Conservation (phyloP, 2,329 filamentous ascomycete species). For the Alternaria ventricosa region DNA sequence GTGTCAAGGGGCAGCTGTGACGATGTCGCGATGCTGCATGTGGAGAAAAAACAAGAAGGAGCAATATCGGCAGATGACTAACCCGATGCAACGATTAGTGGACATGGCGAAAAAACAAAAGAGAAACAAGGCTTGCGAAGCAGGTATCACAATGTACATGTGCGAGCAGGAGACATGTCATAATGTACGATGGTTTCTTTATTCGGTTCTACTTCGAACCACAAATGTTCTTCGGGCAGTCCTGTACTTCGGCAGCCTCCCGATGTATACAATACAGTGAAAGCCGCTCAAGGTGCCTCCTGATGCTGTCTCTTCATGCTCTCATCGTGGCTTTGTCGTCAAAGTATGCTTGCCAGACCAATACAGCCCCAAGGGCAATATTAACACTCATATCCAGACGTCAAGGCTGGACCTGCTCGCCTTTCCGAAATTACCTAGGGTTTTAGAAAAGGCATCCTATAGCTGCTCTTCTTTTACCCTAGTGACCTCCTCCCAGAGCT, state of each 20-base stretch:
- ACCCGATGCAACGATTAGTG: neutral
- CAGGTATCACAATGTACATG: neutral
- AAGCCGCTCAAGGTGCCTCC: neutral
- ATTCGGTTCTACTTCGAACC: neutral
- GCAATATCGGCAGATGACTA: neutral
- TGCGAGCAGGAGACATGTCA: neutral
- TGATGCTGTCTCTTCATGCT: neutral
- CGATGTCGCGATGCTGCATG: neutral
- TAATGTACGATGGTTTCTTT: neutral
- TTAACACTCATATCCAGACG: neutral
- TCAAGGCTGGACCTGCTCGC: neutral
- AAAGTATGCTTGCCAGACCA: neutral
- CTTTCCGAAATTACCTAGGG: conserved; percentile 1
- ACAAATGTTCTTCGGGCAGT: neutral
- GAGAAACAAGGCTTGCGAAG: neutral
- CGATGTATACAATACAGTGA: neutral
- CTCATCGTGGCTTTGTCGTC: neutral
- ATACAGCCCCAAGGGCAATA: neutral
- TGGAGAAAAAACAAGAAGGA: neutral
- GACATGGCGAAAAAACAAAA: neutral
- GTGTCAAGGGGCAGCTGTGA: neutral
- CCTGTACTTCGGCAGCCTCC: neutral
- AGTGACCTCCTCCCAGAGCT: conserved; percentile 33
- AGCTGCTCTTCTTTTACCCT: conserved; percentile 29
- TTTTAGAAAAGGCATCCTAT: conserved; percentile 22